These are phyloP conservation scores for Monosporascus cannonballus DNA, from an alignment of 2,329 filamentous ascomycete genomes.

Conservation along the genomic window DNA sequence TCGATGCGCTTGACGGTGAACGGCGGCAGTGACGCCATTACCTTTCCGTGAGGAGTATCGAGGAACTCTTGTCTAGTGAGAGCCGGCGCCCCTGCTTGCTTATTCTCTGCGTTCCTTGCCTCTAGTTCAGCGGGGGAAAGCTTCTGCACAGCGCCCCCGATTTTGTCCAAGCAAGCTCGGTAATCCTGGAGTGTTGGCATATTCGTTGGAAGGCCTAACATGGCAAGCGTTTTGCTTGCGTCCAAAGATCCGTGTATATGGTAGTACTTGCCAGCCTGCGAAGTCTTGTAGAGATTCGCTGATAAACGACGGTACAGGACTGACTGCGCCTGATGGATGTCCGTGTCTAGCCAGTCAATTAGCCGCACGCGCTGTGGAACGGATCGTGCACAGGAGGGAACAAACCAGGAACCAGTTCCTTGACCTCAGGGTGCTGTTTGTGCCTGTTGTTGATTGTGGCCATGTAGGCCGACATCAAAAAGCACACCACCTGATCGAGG, in stretches of 20 bases:
- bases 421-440: conserved; percentile 40
- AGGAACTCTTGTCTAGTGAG: conserved; percentile 55
- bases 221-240: conserved; percentile 60
- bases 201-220: conserved; percentile 61
- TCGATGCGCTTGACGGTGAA: conserved; percentile 48
- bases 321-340: conserved; percentile 64
- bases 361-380: conserved; percentile 2
- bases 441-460: conserved; percentile 47
- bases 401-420: conserved; percentile 30
- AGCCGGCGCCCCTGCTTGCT: conserved; percentile 55
- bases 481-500: conserved; percentile 47
- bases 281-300: conserved; percentile 66
- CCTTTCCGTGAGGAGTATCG: conserved; percentile 45
- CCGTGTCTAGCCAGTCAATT: conserved; percentile 51
- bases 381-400: conserved; percentile 28
- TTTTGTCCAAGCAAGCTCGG: conserved; percentile 49
- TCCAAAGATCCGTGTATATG: conserved; percentile 72
- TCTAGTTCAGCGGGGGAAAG: conserved; percentile 53
- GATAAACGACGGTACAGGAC: conserved; percentile 66
- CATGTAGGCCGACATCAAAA: conserved; percentile 53
- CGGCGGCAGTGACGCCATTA: conserved; percentile 34
- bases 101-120: conserved; percentile 44
- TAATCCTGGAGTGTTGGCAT: conserved; percentile 57
- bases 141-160: conserved; percentile 51
- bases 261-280: conserved; percentile 60